Percentiles rank a stretch among this genome's conserved stretches.
Conservation (phyloP, 805 yeast genomes). For the Saccharomycopsis selenospora region DNA sequence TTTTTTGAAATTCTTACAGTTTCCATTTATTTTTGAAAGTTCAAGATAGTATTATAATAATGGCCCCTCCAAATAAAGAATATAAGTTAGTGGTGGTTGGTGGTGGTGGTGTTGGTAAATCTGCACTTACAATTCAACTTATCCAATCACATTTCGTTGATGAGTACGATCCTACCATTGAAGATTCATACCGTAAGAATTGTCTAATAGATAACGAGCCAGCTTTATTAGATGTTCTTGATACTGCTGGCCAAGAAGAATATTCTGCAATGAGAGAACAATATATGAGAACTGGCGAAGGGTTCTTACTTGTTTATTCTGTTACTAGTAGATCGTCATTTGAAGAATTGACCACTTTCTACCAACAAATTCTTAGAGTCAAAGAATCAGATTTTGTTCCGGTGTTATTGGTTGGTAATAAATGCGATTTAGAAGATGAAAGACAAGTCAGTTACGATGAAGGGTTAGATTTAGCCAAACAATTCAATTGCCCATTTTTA, state of each 20-base stretch:
- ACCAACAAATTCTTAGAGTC: constrained; percentile 70
- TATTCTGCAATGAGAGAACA: constrained; percentile 90
- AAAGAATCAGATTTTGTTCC: constrained; percentile 75
- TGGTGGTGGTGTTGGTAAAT: constrained; percentile 98
- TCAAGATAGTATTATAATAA: no score
- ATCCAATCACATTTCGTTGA: constrained; percentile 94
- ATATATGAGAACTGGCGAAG: constrained; percentile 95
- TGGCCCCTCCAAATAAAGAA: constrained; percentile 44
- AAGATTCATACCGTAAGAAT: constrained; percentile 83
- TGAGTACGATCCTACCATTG: constrained; percentile 98
- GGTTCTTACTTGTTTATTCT: constrained; percentile 81
- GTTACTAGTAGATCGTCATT: constrained; percentile 80
- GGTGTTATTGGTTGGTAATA: constrained; percentile 71
- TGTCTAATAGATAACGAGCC: constrained; percentile 76
- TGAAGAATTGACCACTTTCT: constrained; percentile 75
- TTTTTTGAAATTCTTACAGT: no score
- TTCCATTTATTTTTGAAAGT: no score
- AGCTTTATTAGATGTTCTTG: constrained; percentile 78
- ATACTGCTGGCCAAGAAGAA: constrained; percentile 98
- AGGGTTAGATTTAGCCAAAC: constrained; percentile 54
- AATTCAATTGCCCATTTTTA: constrained; percentile 65
- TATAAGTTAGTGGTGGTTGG: constrained; percentile 94
- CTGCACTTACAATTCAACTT: constrained; percentile 90
- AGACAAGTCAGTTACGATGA: constrained; percentile 69
- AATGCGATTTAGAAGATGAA: constrained; percentile 65